Evolutionary conservation across 2,329 filamentous ascomycete genomes (phyloP).

Genomic region (Teratosphaeria epicoccoides): DNA sequence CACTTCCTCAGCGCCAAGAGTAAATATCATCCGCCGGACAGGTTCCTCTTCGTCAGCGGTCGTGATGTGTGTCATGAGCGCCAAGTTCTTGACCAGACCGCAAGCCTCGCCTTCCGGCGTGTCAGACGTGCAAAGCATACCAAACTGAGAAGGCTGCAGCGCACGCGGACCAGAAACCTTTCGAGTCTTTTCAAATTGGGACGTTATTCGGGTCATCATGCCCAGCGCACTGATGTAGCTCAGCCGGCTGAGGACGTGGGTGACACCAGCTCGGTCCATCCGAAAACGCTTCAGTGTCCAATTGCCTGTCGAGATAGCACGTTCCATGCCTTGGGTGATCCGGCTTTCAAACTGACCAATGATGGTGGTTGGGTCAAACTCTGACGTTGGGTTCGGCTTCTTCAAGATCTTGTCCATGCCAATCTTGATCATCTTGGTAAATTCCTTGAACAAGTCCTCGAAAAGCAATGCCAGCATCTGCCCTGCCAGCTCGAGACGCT

Average conservation of each 20-base stretch:
- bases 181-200: slow-evolving; percentile 96
- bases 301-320: slow-evolving; percentile 93
- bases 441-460: slow-evolving; percentile 96
- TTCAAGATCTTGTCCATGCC: slow-evolving; percentile 93
- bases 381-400: slow-evolving; percentile 79
- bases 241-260: slow-evolving; percentile 85
- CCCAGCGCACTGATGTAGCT: slow-evolving; percentile 95
- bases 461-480: slow-evolving; percentile 90
- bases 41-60: slow-evolving; percentile 91
- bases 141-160: slow-evolving; percentile 92
- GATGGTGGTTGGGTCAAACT: slow-evolving; percentile 77
- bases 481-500: slow-evolving; percentile 85
- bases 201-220: slow-evolving; percentile 99
- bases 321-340: slow-evolving; percentile 87
- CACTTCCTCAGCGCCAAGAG: slow-evolving; percentile 74
- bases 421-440: slow-evolving; percentile 77
- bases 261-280: slow-evolving; percentile 95
- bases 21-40: slow-evolving; percentile 75
- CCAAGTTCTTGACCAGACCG: slow-evolving; percentile 94
- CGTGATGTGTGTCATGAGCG: slow-evolving; percentile 97
- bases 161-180: slow-evolving; percentile 95
- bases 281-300: slow-evolving; percentile 98
- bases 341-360: slow-evolving; percentile 75
- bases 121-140: slow-evolving; percentile 94
- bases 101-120: slow-evolving; percentile 98